Percentiles rank a stretch among this genome's conserved stretches.
Conservation (phyloP, 345 rosid species). For the Brassica cretica region DNA sequence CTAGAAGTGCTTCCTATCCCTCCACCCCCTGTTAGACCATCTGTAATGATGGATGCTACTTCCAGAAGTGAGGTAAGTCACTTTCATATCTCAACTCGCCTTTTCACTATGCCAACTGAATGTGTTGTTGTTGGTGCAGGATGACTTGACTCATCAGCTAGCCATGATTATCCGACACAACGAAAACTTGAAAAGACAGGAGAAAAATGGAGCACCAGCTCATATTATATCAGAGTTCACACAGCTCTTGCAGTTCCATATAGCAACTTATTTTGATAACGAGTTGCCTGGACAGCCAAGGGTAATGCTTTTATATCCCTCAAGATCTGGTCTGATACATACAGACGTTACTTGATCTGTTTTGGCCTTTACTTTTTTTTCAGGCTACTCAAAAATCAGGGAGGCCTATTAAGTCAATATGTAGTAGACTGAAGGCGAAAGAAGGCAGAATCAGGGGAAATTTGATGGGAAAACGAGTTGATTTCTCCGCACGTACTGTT, state of each 20-base stretch:
- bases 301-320: slow-evolving; percentile 48
- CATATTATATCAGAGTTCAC: slow-evolving; percentile 96
- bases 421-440: slow-evolving; percentile 96
- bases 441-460: slow-evolving; percentile 97
- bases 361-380: slow-evolving; percentile 4
- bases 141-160: slow-evolving; percentile 92
- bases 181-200: slow-evolving; percentile 85
- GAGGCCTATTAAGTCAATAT: slow-evolving; percentile 92
- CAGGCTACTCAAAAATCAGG: slow-evolving; percentile 99
- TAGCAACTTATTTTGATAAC: slow-evolving; percentile 94
- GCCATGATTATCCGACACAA: slow-evolving; percentile 95
- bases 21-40: slow-evolving; percentile 98
- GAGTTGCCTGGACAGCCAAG: slow-evolving; percentile 99
- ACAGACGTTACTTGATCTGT: slow-evolving; percentile 4
- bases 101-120: slow-evolving; percentile 5
- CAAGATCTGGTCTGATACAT: slow-evolving; percentile 20
- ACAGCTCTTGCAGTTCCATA: slow-evolving; percentile 89
- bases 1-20: slow-evolving; percentile 96
- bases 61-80: slow-evolving; percentile 81
- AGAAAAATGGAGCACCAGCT: slow-evolving; percentile 94
- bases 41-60: slow-evolving; percentile 96
- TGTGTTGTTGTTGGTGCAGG: slow-evolving; percentile 49
- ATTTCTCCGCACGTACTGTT: slow-evolving; percentile 97
- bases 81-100: neutral
- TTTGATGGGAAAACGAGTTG: slow-evolving; percentile 98